phyloP scores from a whole-genome alignment of 495 filamentous ascomycete genomes.

The Podospora pseudoanserina region DNA sequence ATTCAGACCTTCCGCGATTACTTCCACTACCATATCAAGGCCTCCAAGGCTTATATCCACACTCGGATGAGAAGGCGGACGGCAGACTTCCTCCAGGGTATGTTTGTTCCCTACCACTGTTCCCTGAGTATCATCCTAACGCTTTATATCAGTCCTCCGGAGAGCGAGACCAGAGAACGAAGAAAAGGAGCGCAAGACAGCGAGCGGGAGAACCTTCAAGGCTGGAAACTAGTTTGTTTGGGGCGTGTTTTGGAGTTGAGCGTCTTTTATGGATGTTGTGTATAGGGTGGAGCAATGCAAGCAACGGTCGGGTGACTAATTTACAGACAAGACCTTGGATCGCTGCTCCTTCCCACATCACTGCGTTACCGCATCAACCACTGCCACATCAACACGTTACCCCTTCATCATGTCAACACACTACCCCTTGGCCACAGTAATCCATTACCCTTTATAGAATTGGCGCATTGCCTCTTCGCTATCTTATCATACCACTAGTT shows the following conservation, averaged over 20 bases:
- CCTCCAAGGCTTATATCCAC: slow-evolving; percentile 95
- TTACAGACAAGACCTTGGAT: background rate
- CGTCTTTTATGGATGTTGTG: background rate
- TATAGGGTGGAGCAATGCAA: background rate
- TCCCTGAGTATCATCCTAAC: slow-evolving; percentile 5
- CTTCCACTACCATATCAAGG: slow-evolving; percentile 99
- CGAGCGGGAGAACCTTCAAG: slow-evolving; percentile 90
- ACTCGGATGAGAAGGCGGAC: slow-evolving; percentile 94
- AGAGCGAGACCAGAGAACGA: slow-evolving; percentile 90
- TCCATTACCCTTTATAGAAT: no score
- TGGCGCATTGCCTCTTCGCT: no score
- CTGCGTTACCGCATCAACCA: no score
- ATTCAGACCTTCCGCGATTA: slow-evolving; percentile 99
- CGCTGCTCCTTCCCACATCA: no score
- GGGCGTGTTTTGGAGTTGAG: slow-evolving; percentile 3
- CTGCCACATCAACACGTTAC: no score
- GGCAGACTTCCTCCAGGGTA: slow-evolving; percentile 95
- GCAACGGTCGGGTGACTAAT: background rate
- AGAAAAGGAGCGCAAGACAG: slow-evolving; percentile 97
- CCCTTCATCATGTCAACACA: no score
- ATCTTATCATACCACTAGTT: no score
- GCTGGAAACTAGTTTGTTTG: slow-evolving; percentile 31
- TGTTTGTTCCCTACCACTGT: background rate
- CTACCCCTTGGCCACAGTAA: no score
- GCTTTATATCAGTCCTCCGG: slow-evolving; percentile 62